phyloP scores from a whole-genome alignment of 1,284 basidiomycete species.

The Ustilago curta region DNA sequence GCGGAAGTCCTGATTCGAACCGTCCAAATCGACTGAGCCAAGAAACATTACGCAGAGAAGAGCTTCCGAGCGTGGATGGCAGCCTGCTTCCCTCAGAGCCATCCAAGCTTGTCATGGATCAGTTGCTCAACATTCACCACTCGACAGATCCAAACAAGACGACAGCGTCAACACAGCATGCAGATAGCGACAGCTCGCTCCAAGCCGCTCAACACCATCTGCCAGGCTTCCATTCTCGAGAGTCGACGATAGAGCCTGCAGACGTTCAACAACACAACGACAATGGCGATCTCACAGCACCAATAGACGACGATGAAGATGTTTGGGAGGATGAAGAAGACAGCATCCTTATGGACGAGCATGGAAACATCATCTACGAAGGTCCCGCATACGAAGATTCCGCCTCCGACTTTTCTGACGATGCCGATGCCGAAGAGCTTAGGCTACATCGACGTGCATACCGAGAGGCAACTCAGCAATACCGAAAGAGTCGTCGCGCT shows the following conservation, averaged over 20 bases:
- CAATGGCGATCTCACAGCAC: slow-evolving; percentile 1
- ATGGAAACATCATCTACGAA: slow-evolving; percentile 38
- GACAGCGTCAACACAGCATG: background rate
- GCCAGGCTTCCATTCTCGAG: slow-evolving; percentile 11
- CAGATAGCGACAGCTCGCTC: background rate
- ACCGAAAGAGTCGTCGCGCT: slow-evolving; percentile 48
- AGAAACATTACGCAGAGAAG: slow-evolving; percentile 26
- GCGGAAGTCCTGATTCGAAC: background rate
- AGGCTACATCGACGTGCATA: slow-evolving; percentile 38
- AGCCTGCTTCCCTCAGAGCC: background rate
- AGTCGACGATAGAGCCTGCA: slow-evolving; percentile 16
- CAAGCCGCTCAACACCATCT: background rate
- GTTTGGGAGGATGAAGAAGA: slow-evolving; percentile 51
- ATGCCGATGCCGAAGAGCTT: slow-evolving; percentile 23
- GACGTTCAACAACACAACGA: slow-evolving; percentile 1
- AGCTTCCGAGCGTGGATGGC: background rate
- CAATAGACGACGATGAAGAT: slow-evolving; percentile 45
- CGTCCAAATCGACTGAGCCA: slow-evolving; percentile 14
- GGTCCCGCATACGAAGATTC: slow-evolving; percentile 32
- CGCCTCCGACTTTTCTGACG: slow-evolving; percentile 38
- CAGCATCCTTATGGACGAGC: slow-evolving; percentile 25
- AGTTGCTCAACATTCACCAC: background rate
- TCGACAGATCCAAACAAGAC: no score
- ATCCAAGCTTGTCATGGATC: background rate
- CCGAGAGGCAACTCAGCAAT: slow-evolving; percentile 46